phyloP scores from a whole-genome alignment of 2,329 filamentous ascomycete genomes.

The Mycosphaerelloides madeirae region DNA sequence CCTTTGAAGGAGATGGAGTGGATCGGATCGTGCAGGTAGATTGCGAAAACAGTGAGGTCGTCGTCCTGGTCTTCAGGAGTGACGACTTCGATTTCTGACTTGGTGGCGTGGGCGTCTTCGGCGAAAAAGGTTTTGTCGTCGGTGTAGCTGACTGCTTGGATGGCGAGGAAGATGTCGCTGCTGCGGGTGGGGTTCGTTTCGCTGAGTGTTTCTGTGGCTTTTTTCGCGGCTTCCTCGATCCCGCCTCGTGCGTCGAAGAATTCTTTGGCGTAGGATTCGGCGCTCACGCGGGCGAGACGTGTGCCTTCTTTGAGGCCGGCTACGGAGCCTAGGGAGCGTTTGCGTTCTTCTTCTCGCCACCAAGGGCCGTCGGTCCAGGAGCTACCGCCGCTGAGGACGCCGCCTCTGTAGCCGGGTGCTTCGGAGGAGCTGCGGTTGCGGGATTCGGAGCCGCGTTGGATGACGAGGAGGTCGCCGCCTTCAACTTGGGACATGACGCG shows the following conservation, averaged over 20 bases:
- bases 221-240: constrained; percentile 71
- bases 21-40: constrained; percentile 81
- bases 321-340: constrained; percentile 74
- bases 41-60: constrained; percentile 64
- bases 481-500: constrained; percentile 99
- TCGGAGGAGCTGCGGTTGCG: constrained; percentile 58
- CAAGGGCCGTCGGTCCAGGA: constrained; percentile 94
- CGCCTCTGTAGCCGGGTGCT: constrained; percentile 50
- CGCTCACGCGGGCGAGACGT: constrained; percentile 83
- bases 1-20: constrained; percentile 84
- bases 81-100: constrained; percentile 8
- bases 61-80: constrained; percentile 48
- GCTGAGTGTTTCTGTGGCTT: constrained; percentile 72
- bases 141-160: constrained; percentile 74
- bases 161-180: constrained; percentile 91
- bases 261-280: constrained; percentile 80
- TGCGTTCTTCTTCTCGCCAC: constrained; percentile 67
- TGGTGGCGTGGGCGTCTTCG: constrained; percentile 38
- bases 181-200: constrained; percentile 86
- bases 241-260: constrained; percentile 77
- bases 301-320: constrained; percentile 80
- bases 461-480: constrained; percentile 87
- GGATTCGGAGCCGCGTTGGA: constrained; percentile 87
- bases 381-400: constrained; percentile 41
- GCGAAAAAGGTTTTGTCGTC: constrained; percentile 64